Evolutionary conservation across 305 asterid genomes (phyloP), one percentile per base, ranked within the genome.

Genomic region (Fraxinus xanthoxyloides): DNA sequence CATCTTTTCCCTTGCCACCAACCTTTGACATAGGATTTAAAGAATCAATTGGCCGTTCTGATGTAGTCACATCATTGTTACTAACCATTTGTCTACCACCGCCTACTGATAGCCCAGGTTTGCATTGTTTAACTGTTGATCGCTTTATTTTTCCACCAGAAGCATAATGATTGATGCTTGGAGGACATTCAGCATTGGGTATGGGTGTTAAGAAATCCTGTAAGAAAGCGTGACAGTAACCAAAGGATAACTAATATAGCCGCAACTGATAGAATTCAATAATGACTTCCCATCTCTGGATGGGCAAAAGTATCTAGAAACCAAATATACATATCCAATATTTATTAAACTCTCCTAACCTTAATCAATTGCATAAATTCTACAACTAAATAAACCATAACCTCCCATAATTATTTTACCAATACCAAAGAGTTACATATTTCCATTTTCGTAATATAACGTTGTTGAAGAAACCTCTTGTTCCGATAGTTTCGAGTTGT

Each of bases 101-200:
- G 80, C 89, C 82, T 83, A 87, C 93, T 38, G 75, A 78, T 81
- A 80, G 79, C 75, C 83, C 86, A 38, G 85, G 79, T n/a, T 77
- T 78, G 43, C 84, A 84, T 54, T 81, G 90, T 72, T 90, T 90
- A 7, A 77, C 87, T 70, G 84, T 84, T 67, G 98, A 90, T 88
- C 94, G 91, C 89, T 96, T 96, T 86, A 96, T 87, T 90, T 96
- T 96, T 61, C 90, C 99, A 72, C 99, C 98, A 82, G 98, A 92
- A 79, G 95, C 90, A 86, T 84, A 79, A 54, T 75, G 84, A 81
- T 73, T 82, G 77, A 80, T 85, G 56, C 82, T 83, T 36, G 90
- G 85, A 85, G 81, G 87, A 85, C 84, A 83, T 81, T 89, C 88
- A 32, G 76, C 77, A 78, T 51, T 80, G 30, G 15, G 67, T 56